Percentiles rank a stretch among this genome's conserved stretches.
phyloP scores from a whole-genome alignment of 2,329 filamentous ascomycete species.

The Aureobasidium sp. region DNA sequence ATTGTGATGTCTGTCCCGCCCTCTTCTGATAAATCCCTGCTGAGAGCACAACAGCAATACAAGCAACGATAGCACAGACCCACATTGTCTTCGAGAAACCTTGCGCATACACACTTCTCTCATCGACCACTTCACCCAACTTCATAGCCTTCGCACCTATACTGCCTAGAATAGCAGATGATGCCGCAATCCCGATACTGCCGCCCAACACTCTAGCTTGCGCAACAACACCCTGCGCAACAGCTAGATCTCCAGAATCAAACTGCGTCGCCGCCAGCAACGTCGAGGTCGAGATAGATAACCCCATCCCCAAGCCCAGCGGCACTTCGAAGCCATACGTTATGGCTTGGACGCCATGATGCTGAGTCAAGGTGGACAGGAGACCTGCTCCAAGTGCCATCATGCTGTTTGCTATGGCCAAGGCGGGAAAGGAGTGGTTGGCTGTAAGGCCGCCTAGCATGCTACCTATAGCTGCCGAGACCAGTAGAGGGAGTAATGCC shows the following conservation, averaged over 20 bases:
- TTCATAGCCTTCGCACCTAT: not conserved
- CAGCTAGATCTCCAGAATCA: not conserved
- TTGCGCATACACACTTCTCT: not conserved
- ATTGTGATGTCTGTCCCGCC: not conserved
- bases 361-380: not conserved
- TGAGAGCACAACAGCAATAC: not conserved
- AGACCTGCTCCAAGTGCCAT: not conserved
- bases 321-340: not conserved
- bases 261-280: not conserved
- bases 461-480: not conserved
- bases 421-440: not conserved
- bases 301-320: not conserved
- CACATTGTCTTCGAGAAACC: not conserved
- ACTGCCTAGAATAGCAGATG: not conserved
- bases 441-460: not conserved
- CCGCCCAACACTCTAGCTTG: not conserved
- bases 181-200: not conserved
- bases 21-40: not conserved
- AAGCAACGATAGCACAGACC: not conserved
- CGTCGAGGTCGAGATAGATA: not conserved
- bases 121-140: not conserved
- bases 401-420: not conserved
- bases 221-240: not conserved
- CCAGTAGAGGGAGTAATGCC: not conserved
- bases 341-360: not conserved